A percentile compares a stretch with the other conserved stretches of the same genome.
Conservation (phyloP, 306 rosid species). For the Acacia melanoxylon region DNA sequence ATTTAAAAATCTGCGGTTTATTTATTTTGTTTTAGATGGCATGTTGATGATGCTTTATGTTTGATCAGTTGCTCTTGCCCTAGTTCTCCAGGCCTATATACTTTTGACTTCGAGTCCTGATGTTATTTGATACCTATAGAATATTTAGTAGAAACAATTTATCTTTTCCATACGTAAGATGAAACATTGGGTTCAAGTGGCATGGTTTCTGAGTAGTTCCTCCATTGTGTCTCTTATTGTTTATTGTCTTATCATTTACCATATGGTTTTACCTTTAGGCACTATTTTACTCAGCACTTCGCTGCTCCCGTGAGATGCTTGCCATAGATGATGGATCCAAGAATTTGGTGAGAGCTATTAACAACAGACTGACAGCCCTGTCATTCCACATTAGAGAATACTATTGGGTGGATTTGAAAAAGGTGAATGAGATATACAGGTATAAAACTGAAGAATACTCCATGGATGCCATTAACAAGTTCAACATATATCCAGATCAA, state of each 20-base stretch:
- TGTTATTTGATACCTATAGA: background rate
- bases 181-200: background rate
- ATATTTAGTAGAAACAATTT: background rate
- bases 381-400: conserved; percentile 94
- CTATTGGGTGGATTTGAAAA: conserved; percentile 90
- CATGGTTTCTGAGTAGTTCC: background rate
- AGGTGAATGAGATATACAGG: conserved; percentile 89
- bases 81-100: background rate
- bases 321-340: conserved; percentile 58
- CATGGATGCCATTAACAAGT: conserved; percentile 82
- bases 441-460: conserved; percentile 97
- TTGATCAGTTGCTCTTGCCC: background rate
- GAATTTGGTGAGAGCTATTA: conserved; percentile 71
- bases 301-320: conserved; percentile 85
- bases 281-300: conserved; percentile 88
- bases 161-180: background rate
- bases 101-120: background rate
- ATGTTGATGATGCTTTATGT: background rate
- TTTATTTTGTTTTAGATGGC: background rate
- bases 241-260: conserved; percentile 14
- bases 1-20: background rate
- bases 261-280: conserved; percentile 48
- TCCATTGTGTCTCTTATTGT: conserved; percentile 4
- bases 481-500: conserved; percentile 97
- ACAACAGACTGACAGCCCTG: conserved; percentile 85